phyloP scores from a whole-genome alignment of 2,329 filamentous ascomycete species.

The Monosporascus sp. region DNA sequence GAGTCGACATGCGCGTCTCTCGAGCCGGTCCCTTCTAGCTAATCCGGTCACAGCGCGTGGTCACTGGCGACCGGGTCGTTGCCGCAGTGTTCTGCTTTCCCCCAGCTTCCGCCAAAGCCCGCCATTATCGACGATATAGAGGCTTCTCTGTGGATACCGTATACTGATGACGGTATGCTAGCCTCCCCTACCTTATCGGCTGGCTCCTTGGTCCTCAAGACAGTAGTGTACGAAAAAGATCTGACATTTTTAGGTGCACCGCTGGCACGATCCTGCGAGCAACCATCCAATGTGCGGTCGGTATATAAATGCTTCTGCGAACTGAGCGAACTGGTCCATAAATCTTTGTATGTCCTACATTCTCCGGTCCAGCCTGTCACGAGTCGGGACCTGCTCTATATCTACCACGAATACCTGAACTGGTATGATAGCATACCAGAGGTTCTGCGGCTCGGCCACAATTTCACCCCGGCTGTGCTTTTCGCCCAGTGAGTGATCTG shows the following conservation, averaged over 20 bases:
- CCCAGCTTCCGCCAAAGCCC: conserved; percentile 53
- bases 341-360: conserved; percentile 67
- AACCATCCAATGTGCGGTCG: conserved; percentile 63
- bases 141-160: conserved; percentile 54
- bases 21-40: conserved; percentile 8
- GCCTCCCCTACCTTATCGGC: background rate
- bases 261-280: conserved; percentile 50
- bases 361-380: conserved; percentile 62
- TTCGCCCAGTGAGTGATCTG: conserved; percentile 61
- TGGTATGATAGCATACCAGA: conserved; percentile 68
- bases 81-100: conserved; percentile 54
- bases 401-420: conserved; percentile 63
- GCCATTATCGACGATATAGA: conserved; percentile 56
- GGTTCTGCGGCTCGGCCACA: conserved; percentile 58
- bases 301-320: conserved; percentile 66
- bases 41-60: conserved; percentile 47
- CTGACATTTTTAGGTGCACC: conserved; percentile 37
- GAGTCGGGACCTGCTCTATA: conserved; percentile 55
- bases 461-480: conserved; percentile 67
- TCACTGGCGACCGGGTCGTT: conserved; percentile 58
- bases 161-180: conserved; percentile 51
- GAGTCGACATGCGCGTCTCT: conserved; percentile 26
- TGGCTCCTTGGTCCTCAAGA: background rate
- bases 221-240: conserved; percentile 4
- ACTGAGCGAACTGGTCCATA: conserved; percentile 68